Conservation (phyloP, 345 rosid species). For the Sisymbrium altissimum region DNA sequence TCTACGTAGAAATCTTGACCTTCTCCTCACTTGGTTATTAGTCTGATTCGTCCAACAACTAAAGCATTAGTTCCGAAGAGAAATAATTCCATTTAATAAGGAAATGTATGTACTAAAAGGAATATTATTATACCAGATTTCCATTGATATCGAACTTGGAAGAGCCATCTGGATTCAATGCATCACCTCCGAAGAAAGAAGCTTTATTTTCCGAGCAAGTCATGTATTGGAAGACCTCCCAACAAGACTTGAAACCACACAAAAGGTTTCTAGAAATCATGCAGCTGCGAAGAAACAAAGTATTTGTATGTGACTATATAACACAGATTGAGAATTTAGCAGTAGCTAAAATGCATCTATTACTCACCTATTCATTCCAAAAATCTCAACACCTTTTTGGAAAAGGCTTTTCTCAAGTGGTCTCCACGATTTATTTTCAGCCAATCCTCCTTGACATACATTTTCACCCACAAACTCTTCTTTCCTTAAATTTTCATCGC, state of each 20-base stretch:
- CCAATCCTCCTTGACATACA: slow-evolving; percentile 43
- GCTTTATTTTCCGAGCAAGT: slow-evolving; percentile 61
- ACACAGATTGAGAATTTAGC: not conserved
- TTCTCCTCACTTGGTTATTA: slow-evolving; percentile 78
- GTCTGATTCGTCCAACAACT: slow-evolving; percentile 42
- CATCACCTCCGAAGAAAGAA: slow-evolving; percentile 60
- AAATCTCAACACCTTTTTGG: slow-evolving; percentile 91
- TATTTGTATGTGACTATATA: not conserved
- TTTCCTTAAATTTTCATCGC: slow-evolving; percentile 52
- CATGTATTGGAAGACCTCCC: slow-evolving; percentile 90
- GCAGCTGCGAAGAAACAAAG: slow-evolving; percentile 56
- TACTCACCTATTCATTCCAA: slow-evolving; percentile 88
- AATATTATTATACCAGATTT: slow-evolving; percentile 50
- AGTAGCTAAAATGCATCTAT: slow-evolving; percentile 3
- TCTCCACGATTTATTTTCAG: slow-evolving; percentile 69
- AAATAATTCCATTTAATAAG: too few relatives aligned
- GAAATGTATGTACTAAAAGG: not conserved
- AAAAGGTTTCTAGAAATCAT: slow-evolving; percentile 88
- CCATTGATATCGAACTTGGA: slow-evolving; percentile 79
- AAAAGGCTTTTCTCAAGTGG: slow-evolving; percentile 81
- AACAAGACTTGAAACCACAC: slow-evolving; percentile 85
- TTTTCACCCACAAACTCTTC: slow-evolving; percentile 70
- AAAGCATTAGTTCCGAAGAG: slow-evolving; percentile 2
- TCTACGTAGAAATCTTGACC: slow-evolving; percentile 92
- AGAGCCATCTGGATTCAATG: slow-evolving; percentile 69